Evolutionary conservation across 2,329 filamentous ascomycete species (phyloP).

Genomic region (Nemania sp.): DNA sequence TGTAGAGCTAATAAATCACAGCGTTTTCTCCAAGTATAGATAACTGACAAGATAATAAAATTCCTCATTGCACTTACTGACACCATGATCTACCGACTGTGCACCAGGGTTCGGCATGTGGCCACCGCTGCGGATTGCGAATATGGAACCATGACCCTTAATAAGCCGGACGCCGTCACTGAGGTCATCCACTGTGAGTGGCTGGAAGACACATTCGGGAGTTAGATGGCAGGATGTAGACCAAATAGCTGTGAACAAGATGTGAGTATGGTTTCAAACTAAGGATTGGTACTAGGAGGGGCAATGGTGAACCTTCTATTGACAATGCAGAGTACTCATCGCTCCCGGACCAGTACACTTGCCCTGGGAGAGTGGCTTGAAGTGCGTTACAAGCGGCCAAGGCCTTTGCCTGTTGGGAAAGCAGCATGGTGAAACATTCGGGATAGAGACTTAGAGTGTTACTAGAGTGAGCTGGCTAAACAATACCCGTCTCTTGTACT

Average conservation of each 20-base stretch:
- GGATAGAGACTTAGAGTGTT: background rate
- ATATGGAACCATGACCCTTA: constrained; percentile 40
- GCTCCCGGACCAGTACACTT: constrained; percentile 1
- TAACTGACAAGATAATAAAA: background rate
- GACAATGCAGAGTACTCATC: background rate
- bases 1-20: too few relatives aligned
- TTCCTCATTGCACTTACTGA: constrained; percentile 39
- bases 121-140: constrained; percentile 59
- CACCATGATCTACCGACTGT: constrained; percentile 54
- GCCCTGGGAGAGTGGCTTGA: background rate
- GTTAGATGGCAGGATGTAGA: constrained; percentile 30
- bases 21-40: too few relatives aligned
- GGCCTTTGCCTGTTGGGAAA: constrained; percentile 1
- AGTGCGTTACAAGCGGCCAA: constrained; percentile 1
- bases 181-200: constrained; percentile 11
- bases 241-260: constrained; percentile 43
- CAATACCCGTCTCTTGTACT: background rate
- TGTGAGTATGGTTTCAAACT: background rate
- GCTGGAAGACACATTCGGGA: constrained; percentile 37
- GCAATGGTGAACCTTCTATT: background rate
- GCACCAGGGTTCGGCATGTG: constrained; percentile 58
- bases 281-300: background rate
- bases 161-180: constrained; percentile 27
- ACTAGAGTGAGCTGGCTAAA: background rate
- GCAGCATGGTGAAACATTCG: background rate